Base-by-base conservation (phyloP, 768 basidiomycete genomes). In the Mycena latifolia region DNA sequence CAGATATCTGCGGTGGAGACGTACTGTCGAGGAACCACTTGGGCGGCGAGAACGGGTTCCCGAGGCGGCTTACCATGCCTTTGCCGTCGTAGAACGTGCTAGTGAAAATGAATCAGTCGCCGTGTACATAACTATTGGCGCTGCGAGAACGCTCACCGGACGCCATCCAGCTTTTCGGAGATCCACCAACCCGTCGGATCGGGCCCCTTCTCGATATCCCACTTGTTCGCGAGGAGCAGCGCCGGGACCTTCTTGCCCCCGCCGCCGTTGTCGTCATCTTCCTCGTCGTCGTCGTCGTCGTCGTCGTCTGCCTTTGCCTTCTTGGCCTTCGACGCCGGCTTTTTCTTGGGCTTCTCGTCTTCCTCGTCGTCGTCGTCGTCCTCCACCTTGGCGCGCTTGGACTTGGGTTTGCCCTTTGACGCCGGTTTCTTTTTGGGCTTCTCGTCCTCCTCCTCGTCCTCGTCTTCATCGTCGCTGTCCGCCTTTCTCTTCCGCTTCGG, bases 181-280 rank as follows among this genome's bases (percentile, higher is more conserved):
- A 88, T 82, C 85, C 85, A 88, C 86, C 86, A 89, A 1, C 86
- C 86, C 18, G 81, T 81, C 1, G 86, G 86, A 70, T 89, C 87
- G 22, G 78, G 77, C 0, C 86, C 86, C 27, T 69, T 84, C 17
- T 86, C 85, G 3, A 86, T 61, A 56, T 88, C 86, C 86, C 86
- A 88, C 56, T 86, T 87, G 65, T 82, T 83, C 0, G 88, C 88
- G 0, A 89, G 76, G 55, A 89, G 75, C 2, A 89, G 74, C 11
- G 80, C 80, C 12, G 85, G 85, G 4, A 80, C 75, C 12, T 69
- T 71, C 69, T 84, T 84, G n/a, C 63, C 70, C 35, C 68, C 66
- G 0, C 70, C 56, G 0, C 73, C 62, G 1, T 71, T 71, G 25
- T 69, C 75, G 10, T 75, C 77, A 2, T 74, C 77, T 2, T 77